phyloP scores from a whole-genome alignment of 805 yeast genomes.

The Lachancea lanzarotensis region DNA sequence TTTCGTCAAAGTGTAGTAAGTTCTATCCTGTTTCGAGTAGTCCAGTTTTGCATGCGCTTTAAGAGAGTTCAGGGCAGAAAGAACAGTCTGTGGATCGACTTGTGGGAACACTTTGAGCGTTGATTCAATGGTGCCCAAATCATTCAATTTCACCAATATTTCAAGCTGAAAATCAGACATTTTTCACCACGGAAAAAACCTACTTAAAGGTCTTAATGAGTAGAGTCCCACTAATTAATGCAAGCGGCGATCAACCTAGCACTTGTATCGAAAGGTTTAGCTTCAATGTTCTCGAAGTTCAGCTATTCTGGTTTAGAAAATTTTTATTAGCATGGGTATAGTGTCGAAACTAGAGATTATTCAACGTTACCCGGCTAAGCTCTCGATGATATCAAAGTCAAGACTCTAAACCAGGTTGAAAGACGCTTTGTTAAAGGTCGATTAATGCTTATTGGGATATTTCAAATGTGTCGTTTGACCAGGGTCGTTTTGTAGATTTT shows the following conservation, averaged over 20 bases:
- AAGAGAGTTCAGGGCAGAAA: conserved; percentile 81
- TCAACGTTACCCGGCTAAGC: neutral
- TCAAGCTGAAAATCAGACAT: conserved; percentile 67
- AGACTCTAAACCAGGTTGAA: no score
- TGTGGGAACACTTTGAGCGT: conserved; percentile 63
- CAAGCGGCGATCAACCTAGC: neutral
- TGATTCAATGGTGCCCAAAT: conserved; percentile 57
- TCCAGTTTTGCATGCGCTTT: conserved; percentile 76
- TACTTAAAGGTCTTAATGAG: neutral
- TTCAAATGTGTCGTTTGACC: no score
- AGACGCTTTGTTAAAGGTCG: no score
- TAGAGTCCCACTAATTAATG: neutral
- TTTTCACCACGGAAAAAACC: neutral
- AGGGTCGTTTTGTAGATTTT: no score
- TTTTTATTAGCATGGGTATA: neutral
- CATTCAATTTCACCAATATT: conserved; percentile 59
- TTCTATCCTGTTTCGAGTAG: conserved; percentile 67
- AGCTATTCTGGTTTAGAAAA: neutral
- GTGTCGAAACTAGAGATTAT: no score
- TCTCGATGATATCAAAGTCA: no score
- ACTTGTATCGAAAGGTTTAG: neutral
- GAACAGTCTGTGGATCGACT: conserved; percentile 56
- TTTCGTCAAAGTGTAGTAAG: conserved; percentile 63
- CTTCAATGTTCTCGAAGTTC: no score
- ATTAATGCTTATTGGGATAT: no score